These are phyloP conservation scores for Flagelloscypha sp. DNA, from an alignment of 768 basidiomycete genomes.

Conservation along the genomic window DNA sequence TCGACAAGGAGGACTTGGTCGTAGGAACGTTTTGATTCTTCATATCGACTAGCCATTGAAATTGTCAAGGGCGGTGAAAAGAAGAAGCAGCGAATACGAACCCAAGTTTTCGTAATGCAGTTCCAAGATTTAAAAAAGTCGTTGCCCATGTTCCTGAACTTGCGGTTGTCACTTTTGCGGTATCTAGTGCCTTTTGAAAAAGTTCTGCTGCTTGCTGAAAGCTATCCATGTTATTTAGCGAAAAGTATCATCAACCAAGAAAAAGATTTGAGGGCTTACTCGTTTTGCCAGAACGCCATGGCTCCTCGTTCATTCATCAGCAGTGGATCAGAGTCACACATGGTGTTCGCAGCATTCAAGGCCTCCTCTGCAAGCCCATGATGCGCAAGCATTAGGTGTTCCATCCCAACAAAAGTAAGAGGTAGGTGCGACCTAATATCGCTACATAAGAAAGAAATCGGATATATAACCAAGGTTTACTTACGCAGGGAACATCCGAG, in stretches of 20 bases:
- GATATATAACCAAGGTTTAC: constrained; percentile 14
- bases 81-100: constrained; percentile 23
- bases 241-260: background rate
- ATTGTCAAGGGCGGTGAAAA: constrained; percentile 1
- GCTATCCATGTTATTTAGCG: constrained; percentile 30
- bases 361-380: constrained; percentile 79
- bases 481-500: constrained; percentile 90
- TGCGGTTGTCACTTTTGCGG: constrained; percentile 78
- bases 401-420: constrained; percentile 95
- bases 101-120: constrained; percentile 77
- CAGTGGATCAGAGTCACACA: constrained; percentile 85
- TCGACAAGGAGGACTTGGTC: constrained; percentile 79
- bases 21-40: constrained; percentile 69
- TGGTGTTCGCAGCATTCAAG: constrained; percentile 66
- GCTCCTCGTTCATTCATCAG: constrained; percentile 90
- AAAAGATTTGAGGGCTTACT: constrained; percentile 38
- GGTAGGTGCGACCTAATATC: constrained; percentile 87
- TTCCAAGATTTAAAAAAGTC: constrained; percentile 90
- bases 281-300: constrained; percentile 78
- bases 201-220: constrained; percentile 62
- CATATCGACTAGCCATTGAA: constrained; percentile 29
- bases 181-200: constrained; percentile 69
- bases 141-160: constrained; percentile 81
- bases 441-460: background rate
- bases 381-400: constrained; percentile 88